Percentiles rank a stretch among this genome's conserved stretches.
These are phyloP conservation scores for Hygrophila difformis DNA, from an alignment of 257 asterid genomes.

Conservation along the genomic window DNA sequence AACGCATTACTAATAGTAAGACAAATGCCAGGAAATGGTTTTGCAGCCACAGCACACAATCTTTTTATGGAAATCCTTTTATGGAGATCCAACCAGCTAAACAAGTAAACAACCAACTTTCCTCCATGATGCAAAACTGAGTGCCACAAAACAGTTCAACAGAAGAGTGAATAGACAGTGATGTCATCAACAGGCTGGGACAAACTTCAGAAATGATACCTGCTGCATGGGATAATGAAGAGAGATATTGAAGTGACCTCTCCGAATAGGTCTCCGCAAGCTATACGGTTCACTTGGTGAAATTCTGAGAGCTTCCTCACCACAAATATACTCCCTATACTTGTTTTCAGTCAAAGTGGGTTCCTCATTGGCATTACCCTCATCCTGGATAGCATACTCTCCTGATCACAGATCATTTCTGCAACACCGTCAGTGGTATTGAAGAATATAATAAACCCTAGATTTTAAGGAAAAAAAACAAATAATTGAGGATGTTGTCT, in stretches of 20 bases:
- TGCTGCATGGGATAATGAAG: conserved; percentile 80
- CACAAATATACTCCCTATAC: conserved; percentile 71
- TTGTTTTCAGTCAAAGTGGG: conserved; percentile 37
- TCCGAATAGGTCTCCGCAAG: conserved; percentile 89
- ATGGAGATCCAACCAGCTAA: too few relatives aligned
- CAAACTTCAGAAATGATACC: conserved; percentile 32
- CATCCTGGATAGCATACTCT: conserved; percentile 32
- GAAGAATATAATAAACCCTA: too few relatives aligned
- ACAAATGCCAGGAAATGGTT: conserved; percentile 6
- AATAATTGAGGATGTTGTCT: too few relatives aligned
- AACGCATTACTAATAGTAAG: conserved; percentile 1
- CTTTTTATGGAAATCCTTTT: background rate
- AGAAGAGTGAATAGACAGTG: too few relatives aligned
- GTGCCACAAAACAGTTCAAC: conserved; percentile 3
- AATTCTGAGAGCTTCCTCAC: conserved; percentile 90
- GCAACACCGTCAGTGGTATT: too few relatives aligned
- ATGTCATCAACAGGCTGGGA: conserved; percentile 1
- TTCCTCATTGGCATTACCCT: conserved; percentile 35
- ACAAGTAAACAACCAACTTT: conserved; percentile 5
- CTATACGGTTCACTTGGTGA: conserved; percentile 77
- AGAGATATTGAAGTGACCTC: conserved; percentile 94
- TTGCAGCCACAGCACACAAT: background rate
- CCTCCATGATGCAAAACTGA: conserved; percentile 10
- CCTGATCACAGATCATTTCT: conserved; percentile 9
- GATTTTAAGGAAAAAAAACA: too few relatives aligned